Evolutionary conservation across 495 filamentous ascomycete genomes (phyloP).

Genomic region (Choiromyces venosus): DNA sequence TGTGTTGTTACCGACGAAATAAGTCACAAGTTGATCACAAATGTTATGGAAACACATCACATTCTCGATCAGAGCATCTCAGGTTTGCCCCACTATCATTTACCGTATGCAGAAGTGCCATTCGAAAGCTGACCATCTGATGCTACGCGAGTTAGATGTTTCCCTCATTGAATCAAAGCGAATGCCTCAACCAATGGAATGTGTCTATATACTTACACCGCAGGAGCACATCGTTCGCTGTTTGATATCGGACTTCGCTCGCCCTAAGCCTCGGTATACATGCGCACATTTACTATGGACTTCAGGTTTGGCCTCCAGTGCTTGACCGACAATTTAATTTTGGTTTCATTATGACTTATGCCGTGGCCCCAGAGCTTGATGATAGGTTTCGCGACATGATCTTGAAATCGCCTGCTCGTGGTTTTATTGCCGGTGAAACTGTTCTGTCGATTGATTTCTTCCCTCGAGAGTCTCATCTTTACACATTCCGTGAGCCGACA

Average conservation of each 20-base stretch:
- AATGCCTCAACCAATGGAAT: constrained; percentile 80
- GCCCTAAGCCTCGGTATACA: constrained; percentile 59
- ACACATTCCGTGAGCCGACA: constrained; percentile 89
- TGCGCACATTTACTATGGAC: constrained; percentile 79
- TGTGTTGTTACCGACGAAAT: constrained; percentile 79
- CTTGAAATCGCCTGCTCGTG: constrained; percentile 51
- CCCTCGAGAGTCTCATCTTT: constrained; percentile 81
- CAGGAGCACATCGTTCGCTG: constrained; percentile 84
- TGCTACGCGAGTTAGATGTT: constrained; percentile 14
- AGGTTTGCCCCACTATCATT: constrained; percentile 54
- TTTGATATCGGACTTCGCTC: constrained; percentile 83
- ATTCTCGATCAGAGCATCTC: constrained; percentile 92
- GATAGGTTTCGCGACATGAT: constrained; percentile 38
- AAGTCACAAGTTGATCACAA: constrained; percentile 75
- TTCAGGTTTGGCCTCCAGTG: constrained; percentile 51
- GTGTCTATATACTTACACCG: constrained; percentile 83
- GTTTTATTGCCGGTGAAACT: constrained; percentile 65
- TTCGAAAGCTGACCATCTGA: neutral
- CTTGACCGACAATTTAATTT: neutral
- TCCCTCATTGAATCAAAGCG: constrained; percentile 70
- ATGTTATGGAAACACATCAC: constrained; percentile 85
- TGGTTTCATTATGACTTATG: constrained; percentile 46
- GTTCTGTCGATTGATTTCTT: constrained; percentile 80
- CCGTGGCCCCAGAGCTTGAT: constrained; percentile 40
- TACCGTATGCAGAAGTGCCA: neutral